A percentile compares a stretch with the other conserved stretches of the same genome.
Conservation (phyloP, 495 filamentous ascomycete species). For the Daldinia grandis region DNA sequence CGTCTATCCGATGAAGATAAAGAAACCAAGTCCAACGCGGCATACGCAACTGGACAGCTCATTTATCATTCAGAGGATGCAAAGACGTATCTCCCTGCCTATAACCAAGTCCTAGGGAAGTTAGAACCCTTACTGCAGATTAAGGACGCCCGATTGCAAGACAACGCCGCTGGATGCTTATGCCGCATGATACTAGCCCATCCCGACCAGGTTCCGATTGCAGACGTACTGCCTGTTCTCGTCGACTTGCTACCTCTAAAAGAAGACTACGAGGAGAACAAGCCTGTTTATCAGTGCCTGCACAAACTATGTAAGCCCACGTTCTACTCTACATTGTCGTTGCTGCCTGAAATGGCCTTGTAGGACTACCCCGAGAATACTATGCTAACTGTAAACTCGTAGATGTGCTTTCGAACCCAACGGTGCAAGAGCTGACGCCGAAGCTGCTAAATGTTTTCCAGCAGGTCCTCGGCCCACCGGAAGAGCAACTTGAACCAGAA, state of each 20-base stretch:
- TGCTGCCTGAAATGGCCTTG: neutral
- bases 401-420: slow-evolving; percentile 78
- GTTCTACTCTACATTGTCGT: neutral
- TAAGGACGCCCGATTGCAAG: slow-evolving; percentile 78
- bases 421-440: slow-evolving; percentile 77
- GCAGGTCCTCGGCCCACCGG: slow-evolving; percentile 77
- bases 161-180: slow-evolving; percentile 94
- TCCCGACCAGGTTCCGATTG: slow-evolving; percentile 78
- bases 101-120: slow-evolving; percentile 77
- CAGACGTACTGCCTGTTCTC: slow-evolving; percentile 82
- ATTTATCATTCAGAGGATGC: slow-evolving; percentile 78
- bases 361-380: neutral
- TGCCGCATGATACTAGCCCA: slow-evolving; percentile 89
- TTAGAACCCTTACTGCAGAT: slow-evolving; percentile 84
- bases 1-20: slow-evolving; percentile 88
- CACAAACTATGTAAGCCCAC: slow-evolving; percentile 80
- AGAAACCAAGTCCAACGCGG: slow-evolving; percentile 94
- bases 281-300: slow-evolving; percentile 87
- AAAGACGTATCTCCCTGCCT: slow-evolving; percentile 73
- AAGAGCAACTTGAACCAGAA: slow-evolving; percentile 85
- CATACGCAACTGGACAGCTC: slow-evolving; percentile 87
- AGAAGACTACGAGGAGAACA: slow-evolving; percentile 97
- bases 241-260: slow-evolving; percentile 83
- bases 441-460: slow-evolving; percentile 82
- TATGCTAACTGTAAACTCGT: slow-evolving; percentile 35